Base-by-base conservation (phyloP, 2,329 filamentous ascomycete species). In the Diaporthe sp. region DNA sequence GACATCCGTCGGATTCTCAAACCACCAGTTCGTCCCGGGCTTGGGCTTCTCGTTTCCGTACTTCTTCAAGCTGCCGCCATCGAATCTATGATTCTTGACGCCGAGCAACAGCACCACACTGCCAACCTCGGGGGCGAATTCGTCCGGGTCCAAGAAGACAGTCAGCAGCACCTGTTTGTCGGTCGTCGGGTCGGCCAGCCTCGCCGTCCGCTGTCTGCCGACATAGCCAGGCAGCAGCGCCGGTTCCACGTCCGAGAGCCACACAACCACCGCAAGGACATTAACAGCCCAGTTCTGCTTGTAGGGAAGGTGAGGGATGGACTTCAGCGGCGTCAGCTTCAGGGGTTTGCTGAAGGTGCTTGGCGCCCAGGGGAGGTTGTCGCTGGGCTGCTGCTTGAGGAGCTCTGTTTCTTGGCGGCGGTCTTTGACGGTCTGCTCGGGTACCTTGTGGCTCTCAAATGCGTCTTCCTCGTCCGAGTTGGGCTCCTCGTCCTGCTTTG, bases 241-340 rank as follows among this genome's bases (percentile, higher is more conserved):
- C 1, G 88, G 83, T 75, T 90, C 87, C 22, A 90, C 81, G 0
- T 82, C 84, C 0, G 87, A 88, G 4, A 91, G 81, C 1, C 85
- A 85, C 0, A 83, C 81, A 4, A 91, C 76, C n/a, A 91, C 84
- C 73, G 85, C 88, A 4, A 91, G 85, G 9, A 90, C 82, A 76
- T 91, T 91, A 80, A 88, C 86, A 61, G 87, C 87, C 89, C 89
- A 91, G 79, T 91, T 91, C 75, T 90, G 88, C 72, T 87, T 87
- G 81, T 89, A 91, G 2, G 89, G 89, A 1, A 91, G 84, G 75
- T 86, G 82, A 0, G 89, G 87, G 67, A 91, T 87, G 9, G 86
- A 83, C 62, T 84, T 84, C 17, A 91, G 83, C 4, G 84, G 83
- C 0, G 89, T 90, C 39, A 91, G 86, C 77, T 88, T 90, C 22